phyloP scores from a whole-genome alignment of 495 filamentous ascomycete species.

The Parathielavia hyrcaniae region DNA sequence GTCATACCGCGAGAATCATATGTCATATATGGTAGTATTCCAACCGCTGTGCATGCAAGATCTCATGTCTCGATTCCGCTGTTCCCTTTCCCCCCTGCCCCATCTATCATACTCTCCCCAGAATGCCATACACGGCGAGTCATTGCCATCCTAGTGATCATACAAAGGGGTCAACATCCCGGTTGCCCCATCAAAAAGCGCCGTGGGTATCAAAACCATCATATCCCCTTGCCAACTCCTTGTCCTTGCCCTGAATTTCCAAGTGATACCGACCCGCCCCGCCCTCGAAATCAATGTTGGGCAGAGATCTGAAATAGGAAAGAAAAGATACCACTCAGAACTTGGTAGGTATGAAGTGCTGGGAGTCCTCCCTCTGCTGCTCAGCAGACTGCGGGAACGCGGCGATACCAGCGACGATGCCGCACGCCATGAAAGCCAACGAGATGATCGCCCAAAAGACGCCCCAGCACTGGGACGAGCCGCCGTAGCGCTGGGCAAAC shows the following conservation, averaged over 20 bases:
- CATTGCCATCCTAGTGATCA: background rate
- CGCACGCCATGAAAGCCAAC: slow-evolving; percentile 63
- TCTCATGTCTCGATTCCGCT: background rate
- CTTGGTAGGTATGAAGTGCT: slow-evolving; percentile 53
- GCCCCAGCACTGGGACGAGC: slow-evolving; percentile 76
- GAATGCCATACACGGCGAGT: background rate
- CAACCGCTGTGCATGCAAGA: background rate
- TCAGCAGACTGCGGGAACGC: slow-evolving; percentile 63
- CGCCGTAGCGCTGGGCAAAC: slow-evolving; percentile 70
- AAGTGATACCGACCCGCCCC: background rate
- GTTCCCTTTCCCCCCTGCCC: background rate
- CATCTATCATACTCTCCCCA: background rate
- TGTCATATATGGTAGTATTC: background rate
- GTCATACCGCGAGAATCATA: too few species aligned
- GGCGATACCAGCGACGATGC: slow-evolving; percentile 63
- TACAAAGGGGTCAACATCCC: background rate
- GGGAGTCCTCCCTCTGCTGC: slow-evolving; percentile 62
- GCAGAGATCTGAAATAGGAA: background rate
- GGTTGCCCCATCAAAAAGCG: background rate
- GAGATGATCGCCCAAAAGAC: slow-evolving; percentile 70
- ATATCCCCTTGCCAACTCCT: slow-evolving; percentile 12
- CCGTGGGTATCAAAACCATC: slow-evolving; percentile 11
- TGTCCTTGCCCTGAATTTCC: background rate
- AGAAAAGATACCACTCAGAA: slow-evolving; percentile 16
- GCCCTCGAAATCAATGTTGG: background rate